These are phyloP conservation scores for Leersia perrieri DNA, from an alignment of 176 grass and related monocot genomes.

Conservation along the genomic window DNA sequence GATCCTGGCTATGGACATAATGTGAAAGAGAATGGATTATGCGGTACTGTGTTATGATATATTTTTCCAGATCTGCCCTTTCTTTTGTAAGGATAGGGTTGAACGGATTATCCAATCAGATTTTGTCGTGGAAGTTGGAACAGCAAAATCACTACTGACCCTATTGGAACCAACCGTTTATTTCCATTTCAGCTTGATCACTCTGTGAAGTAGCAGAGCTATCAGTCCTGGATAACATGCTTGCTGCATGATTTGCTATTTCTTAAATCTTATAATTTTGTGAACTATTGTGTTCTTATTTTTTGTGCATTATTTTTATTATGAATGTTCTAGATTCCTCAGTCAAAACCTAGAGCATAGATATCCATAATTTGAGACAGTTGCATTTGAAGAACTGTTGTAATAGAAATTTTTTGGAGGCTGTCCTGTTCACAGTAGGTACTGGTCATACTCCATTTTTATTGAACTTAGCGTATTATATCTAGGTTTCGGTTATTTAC, in stretches of 20 bases:
- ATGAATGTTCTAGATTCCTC: background rate
- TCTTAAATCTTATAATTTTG: background rate
- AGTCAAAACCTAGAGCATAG: background rate
- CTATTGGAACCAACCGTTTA: background rate
- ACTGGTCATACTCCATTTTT: background rate
- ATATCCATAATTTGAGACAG: background rate
- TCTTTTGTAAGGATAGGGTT: background rate
- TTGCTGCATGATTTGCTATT: background rate
- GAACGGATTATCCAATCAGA: background rate
- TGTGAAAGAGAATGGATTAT: slow-evolving; percentile 36
- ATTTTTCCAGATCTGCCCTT: slow-evolving; percentile 9
- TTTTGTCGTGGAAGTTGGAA: background rate
- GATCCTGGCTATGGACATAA: slow-evolving; percentile 47
- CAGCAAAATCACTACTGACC: background rate
- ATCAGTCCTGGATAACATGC: background rate
- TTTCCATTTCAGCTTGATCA: background rate
- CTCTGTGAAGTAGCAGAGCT: background rate
- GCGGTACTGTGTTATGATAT: slow-evolving; percentile 19
- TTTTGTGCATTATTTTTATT: background rate
- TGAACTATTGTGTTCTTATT: background rate
- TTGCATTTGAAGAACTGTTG: background rate
- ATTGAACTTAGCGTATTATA: background rate
- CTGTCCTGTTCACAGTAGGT: background rate
- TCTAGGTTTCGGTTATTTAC: background rate
- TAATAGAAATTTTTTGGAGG: background rate